A percentile compares a stretch with the other conserved stretches of the same genome.
phyloP scores from a whole-genome alignment of 768 basidiomycete species.

The Xerocomus potaroensis region DNA sequence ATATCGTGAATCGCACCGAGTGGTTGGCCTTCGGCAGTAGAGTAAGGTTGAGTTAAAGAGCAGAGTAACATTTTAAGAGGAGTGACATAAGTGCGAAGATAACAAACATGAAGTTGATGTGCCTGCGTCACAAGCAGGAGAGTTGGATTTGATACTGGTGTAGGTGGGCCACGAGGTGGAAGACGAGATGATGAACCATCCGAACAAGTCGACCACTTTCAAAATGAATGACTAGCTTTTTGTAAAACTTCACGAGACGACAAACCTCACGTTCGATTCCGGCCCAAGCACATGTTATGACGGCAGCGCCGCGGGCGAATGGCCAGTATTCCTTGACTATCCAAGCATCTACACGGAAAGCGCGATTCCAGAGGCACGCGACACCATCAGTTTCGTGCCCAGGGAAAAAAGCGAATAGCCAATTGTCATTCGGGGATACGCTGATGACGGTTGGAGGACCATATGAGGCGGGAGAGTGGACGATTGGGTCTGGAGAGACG shows the following conservation, averaged over 20 bases:
- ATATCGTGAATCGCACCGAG: slow-evolving; percentile 28
- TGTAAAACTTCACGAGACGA: neutral
- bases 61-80: slow-evolving; percentile 46
- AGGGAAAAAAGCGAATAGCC: slow-evolving; percentile 76
- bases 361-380: slow-evolving; percentile 64
- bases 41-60: slow-evolving; percentile 41
- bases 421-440: slow-evolving; percentile 53
- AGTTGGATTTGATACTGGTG: slow-evolving; percentile 50
- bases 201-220: slow-evolving; percentile 50
- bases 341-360: slow-evolving; percentile 60
- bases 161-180: slow-evolving; percentile 53
- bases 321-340: slow-evolving; percentile 52
- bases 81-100: slow-evolving; percentile 43
- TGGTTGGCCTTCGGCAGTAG: slow-evolving; percentile 33
- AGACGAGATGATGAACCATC: slow-evolving; percentile 50
- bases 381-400: slow-evolving; percentile 51
- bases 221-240: slow-evolving; percentile 1
- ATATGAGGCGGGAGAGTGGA: slow-evolving; percentile 45
- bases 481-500: slow-evolving; percentile 48
- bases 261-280: slow-evolving; percentile 56
- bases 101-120: slow-evolving; percentile 52
- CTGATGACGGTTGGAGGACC: slow-evolving; percentile 61
- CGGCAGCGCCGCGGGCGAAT: slow-evolving; percentile 47
- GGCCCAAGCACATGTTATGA: slow-evolving; percentile 63
- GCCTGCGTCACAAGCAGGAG: slow-evolving; percentile 64